Base-by-base conservation (phyloP, 805 yeast species). In the Clavispora asparagi region DNA sequence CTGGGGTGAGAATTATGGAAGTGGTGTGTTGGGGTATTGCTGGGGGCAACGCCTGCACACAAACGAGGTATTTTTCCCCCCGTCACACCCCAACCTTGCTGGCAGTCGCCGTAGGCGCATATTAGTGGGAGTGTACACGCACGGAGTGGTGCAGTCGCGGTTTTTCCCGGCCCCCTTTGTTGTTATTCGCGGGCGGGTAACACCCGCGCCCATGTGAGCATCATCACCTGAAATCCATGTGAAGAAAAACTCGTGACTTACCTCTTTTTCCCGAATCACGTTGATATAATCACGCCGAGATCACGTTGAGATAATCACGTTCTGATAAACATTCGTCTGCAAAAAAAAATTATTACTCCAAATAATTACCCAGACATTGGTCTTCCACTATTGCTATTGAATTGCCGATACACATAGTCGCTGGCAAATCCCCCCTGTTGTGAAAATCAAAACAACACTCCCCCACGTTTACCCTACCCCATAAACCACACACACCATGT, bases 161-260 rank as follows among this genome's bases (percentile, higher is more conserved):
- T n/a, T 31, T 31, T n/a, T 14, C 25, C 37, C 35, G 35, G 37
- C 37, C 37, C n/a, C n/a, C n/a, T n/a, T 16, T 33, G 13, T n/a
- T n/a, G 35, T 7, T n/a, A 12, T 36, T 35, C 19, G 30, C 9
- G 28, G 40, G 49, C 52, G 49, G 52, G 57, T 60, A 56, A 59
- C 59, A 56, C 53, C 50, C 26, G 23, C 36, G 36, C 36, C 42
- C 45, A 16, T 16, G 35, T 29, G 39, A 39, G 31, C 39, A 38
- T 50, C 54, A 55, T 61, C 65, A 62, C 63, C 63, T 61, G 67
- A 58, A 55, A 48, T 50, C 52, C 67, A 58, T 60, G 64, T 61
- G 65, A 57, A 55, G 44, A 19, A 37, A 43, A 39, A 47, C 62
- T 51, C 63, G 65, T 61, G 65, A 60, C 61, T 40, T 17, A 31